Conservation (phyloP, 2,329 filamentous ascomycete species). For the Tympanopsis confertula region DNA sequence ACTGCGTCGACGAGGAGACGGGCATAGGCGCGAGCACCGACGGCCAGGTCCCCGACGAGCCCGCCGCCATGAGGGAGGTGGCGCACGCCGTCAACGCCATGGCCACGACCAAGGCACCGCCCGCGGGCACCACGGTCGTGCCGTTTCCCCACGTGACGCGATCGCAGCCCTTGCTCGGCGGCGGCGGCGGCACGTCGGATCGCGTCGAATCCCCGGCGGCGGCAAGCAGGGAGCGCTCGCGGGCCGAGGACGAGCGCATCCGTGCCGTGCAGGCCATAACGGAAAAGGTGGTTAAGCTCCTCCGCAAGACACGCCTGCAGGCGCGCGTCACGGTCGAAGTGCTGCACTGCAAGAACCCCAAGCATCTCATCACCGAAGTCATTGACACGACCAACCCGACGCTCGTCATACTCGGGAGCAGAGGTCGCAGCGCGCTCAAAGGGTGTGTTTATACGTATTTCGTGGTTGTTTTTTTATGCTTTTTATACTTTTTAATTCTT, state of each 20-base stretch:
- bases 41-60: conserved; percentile 57
- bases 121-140: conserved; percentile 9
- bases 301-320: conserved; percentile 84
- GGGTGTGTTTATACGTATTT: conserved; percentile 46
- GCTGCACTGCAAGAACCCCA: conserved; percentile 94
- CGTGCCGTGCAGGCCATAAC: conserved; percentile 76
- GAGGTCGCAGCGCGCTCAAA: conserved; percentile 83
- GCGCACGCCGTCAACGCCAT: conserved; percentile 60
- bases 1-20: conserved; percentile 82
- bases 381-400: conserved; percentile 89
- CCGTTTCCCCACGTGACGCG: conserved; percentile 14
- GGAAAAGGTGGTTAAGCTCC: conserved; percentile 68
- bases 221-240: conserved; percentile 37
- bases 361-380: conserved; percentile 91
- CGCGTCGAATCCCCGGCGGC: conserved; percentile 17
- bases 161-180: conserved; percentile 10
- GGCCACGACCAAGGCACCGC: conserved; percentile 24
- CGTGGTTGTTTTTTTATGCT: background rate
- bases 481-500: conserved; percentile 3
- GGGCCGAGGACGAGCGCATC: conserved; percentile 67
- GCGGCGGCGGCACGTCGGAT: conserved; percentile 23
- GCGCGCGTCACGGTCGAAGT: conserved; percentile 91
- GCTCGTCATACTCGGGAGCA: conserved; percentile 81
- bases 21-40: conserved; percentile 29
- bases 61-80: conserved; percentile 65